Conservation (phyloP, 2,329 filamentous ascomycete species). For the Epichloe sylvatica region DNA sequence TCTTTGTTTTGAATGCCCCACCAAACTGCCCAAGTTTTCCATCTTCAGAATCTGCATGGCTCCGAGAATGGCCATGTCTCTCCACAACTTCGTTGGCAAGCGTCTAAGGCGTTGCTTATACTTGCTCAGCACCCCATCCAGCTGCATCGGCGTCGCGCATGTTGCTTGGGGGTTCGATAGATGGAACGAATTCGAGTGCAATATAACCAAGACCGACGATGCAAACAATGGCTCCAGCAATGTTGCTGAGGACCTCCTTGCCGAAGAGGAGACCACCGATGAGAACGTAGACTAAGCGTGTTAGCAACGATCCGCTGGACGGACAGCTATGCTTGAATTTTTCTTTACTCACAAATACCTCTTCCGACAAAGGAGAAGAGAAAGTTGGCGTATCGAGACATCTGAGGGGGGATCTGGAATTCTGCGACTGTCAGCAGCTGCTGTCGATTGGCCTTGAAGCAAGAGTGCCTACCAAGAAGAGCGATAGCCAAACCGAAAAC, state of each 20-base stretch:
- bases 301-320: not conserved
- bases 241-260: constrained; percentile 48
- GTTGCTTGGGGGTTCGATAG: constrained; percentile 66
- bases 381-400: constrained; percentile 90
- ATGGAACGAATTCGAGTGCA: constrained; percentile 61
- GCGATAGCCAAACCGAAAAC: constrained; percentile 73
- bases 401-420: constrained; percentile 92
- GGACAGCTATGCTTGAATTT: not conserved
- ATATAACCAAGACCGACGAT: constrained; percentile 66
- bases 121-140: constrained; percentile 66
- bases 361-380: constrained; percentile 95
- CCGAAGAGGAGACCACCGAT: constrained; percentile 75
- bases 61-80: too few species aligned
- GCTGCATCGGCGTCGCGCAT: constrained; percentile 61
- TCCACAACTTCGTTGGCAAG: not conserved
- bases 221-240: constrained; percentile 66
- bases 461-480: constrained; percentile 38
- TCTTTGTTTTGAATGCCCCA: not conserved
- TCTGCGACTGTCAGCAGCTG: constrained; percentile 35
- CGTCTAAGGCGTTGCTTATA: constrained; percentile 29
- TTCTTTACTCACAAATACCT: constrained; percentile 63
- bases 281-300: constrained; percentile 75
- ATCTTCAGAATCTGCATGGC: not conserved
- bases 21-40: not conserved
- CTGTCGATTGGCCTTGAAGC: not conserved